Evolutionary conservation across 2,329 filamentous ascomycete genomes (phyloP).

Genomic region (Ophiostoma fasciatum): DNA sequence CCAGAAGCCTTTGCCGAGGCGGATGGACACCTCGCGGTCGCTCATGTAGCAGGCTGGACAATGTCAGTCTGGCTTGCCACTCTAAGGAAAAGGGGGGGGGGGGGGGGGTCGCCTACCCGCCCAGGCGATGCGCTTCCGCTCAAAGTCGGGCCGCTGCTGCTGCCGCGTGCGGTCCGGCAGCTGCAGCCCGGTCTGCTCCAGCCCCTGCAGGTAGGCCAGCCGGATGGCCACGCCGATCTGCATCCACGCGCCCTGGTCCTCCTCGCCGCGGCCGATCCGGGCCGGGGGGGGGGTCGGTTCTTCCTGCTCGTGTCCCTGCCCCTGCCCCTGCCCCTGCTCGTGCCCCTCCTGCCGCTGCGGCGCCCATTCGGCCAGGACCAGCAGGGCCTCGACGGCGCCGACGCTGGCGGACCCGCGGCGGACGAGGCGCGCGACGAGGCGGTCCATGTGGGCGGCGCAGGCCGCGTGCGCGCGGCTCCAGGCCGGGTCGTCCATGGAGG

Average conservation of each 20-base stretch:
- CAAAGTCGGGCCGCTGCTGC: conserved; percentile 38
- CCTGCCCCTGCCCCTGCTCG: neutral
- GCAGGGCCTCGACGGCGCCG: conserved; percentile 54
- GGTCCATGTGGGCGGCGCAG: conserved; percentile 56
- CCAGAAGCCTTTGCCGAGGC: conserved; percentile 61
- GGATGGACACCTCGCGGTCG: conserved; percentile 53
- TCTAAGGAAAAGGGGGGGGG: too few relatives aligned
- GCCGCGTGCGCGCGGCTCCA: conserved; percentile 48
- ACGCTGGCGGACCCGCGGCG: conserved; percentile 53
- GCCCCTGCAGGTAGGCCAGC: conserved; percentile 53
- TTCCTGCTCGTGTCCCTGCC: neutral
- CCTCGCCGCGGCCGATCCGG: conserved; percentile 51
- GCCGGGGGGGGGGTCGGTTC: neutral
- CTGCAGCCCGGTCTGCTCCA: conserved; percentile 54
- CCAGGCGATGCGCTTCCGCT: conserved; percentile 53
- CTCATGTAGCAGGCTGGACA: conserved; percentile 53
- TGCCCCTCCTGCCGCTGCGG: conserved; percentile 44
- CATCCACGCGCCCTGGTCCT: conserved; percentile 66
- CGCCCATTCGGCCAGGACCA: conserved; percentile 60
- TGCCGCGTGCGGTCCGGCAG: too few relatives aligned
- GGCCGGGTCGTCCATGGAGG: conserved; percentile 54
- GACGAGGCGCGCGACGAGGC: conserved; percentile 49
- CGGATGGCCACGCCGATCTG: conserved; percentile 56
- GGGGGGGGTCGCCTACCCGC: too few relatives aligned
- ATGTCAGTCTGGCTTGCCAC: too few relatives aligned